Conservation (phyloP, 1,139 yeast genomes). For the Taphrina sp. region DNA sequence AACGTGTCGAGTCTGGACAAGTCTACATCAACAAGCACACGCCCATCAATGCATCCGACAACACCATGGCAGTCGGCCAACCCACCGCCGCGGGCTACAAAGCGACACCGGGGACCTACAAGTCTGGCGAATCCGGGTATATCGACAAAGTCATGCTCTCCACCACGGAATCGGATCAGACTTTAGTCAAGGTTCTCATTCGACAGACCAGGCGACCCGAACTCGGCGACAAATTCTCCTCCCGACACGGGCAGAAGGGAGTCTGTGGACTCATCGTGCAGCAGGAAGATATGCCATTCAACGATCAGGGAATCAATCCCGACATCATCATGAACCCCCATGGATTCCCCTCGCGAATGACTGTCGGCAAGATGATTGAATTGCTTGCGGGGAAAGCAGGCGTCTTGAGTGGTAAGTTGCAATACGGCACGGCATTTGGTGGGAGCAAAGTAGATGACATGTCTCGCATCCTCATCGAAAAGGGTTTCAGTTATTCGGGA, state of each 20-base stretch:
- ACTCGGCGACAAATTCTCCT: constrained; percentile 93
- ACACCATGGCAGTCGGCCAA: constrained; percentile 44
- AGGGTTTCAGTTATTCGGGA: constrained; percentile 93
- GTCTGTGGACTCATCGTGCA: constrained; percentile 97
- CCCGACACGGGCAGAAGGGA: constrained; percentile 98
- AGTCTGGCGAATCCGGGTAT: constrained; percentile 93
- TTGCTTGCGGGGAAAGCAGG: constrained; percentile 97
- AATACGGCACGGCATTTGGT: constrained; percentile 97
- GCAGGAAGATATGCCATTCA: constrained; percentile 94
- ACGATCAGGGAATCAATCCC: constrained; percentile 83
- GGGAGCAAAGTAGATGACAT: constrained; percentile 93
- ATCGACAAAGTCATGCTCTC: constrained; percentile 98
- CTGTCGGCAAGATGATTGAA: constrained; percentile 98
- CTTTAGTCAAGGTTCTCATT: constrained; percentile 81
- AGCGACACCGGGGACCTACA: constrained; percentile 86
- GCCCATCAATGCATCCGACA: constrained; percentile 82
- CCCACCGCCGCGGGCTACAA: constrained; percentile 57
- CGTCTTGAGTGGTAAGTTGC: constrained; percentile 83
- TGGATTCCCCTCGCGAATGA: constrained; percentile 99
- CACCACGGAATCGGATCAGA: constrained; percentile 91
- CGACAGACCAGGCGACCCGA: constrained; percentile 98
- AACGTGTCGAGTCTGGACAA: constrained; percentile 85
- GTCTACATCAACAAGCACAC: constrained; percentile 89
- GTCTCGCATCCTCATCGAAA: constrained; percentile 86
- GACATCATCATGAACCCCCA: constrained; percentile 99